These are phyloP conservation scores for Aspergillus sp. DNA, from an alignment of 2,329 filamentous ascomycete species.

Conservation along the genomic window DNA sequence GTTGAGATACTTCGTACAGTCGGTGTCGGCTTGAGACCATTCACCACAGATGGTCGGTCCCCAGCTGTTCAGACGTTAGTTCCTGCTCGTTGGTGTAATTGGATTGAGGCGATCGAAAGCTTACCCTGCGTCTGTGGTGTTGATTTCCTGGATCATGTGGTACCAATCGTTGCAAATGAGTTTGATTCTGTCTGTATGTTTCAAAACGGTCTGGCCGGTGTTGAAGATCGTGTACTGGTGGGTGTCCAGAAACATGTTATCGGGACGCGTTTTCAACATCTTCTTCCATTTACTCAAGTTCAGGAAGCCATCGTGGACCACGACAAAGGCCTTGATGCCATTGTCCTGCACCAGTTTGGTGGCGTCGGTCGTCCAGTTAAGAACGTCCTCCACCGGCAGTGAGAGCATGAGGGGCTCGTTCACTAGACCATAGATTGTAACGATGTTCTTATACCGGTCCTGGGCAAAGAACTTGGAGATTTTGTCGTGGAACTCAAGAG, in stretches of 20 bases:
- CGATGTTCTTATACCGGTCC: slow-evolving; percentile 84
- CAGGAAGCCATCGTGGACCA: slow-evolving; percentile 94
- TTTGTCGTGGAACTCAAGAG: slow-evolving; percentile 81
- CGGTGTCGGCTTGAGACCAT: slow-evolving; percentile 96
- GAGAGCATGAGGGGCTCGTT: slow-evolving; percentile 90
- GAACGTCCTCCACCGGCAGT: slow-evolving; percentile 64
- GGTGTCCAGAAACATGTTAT: slow-evolving; percentile 80
- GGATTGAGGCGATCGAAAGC: slow-evolving; percentile 8
- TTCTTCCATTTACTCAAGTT: slow-evolving; percentile 90
- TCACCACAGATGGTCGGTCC: slow-evolving; percentile 94
- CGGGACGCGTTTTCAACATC: slow-evolving; percentile 67
- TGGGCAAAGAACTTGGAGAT: slow-evolving; percentile 92
- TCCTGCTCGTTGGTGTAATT: neutral
- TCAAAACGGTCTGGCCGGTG: slow-evolving; percentile 75
- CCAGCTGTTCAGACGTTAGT: slow-evolving; percentile 52
- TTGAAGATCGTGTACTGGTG: slow-evolving; percentile 99
- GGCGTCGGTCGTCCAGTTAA: slow-evolving; percentile 76
- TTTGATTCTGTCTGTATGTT: slow-evolving; percentile 78
- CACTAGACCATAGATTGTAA: slow-evolving; percentile 88
- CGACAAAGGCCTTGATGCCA: slow-evolving; percentile 69
- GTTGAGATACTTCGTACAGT: slow-evolving; percentile 84
- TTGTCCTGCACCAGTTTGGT: slow-evolving; percentile 72
- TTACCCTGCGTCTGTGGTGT: slow-evolving; percentile 68
- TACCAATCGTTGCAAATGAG: slow-evolving; percentile 90
- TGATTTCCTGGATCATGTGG: slow-evolving; percentile 69